Percentiles rank a stretch among this genome's conserved stretches.
These are phyloP conservation scores for Stereum hirsutum DNA, from an alignment of 1,284 basidiomycete genomes.

Conservation along the genomic window DNA sequence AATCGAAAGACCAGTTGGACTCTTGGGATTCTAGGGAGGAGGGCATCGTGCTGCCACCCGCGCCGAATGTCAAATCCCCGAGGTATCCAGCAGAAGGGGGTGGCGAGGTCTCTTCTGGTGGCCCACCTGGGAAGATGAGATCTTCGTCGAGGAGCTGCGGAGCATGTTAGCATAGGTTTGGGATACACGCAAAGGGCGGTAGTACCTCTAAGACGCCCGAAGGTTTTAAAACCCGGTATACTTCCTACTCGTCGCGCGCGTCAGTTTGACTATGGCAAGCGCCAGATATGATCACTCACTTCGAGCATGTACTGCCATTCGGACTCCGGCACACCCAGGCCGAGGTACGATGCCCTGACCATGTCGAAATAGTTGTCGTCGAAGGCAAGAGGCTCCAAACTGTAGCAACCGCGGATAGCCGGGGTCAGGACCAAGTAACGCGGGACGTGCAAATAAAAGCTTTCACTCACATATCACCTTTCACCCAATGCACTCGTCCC, in stretches of 20 bases:
- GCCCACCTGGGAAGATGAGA: conserved; percentile 52
- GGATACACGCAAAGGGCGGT: conserved; percentile 1
- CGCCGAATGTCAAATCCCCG: no score
- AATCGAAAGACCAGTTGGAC: not conserved
- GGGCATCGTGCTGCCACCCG: no score
- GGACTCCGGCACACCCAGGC: conserved; percentile 9
- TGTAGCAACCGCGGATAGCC: not conserved
- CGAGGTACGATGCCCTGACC: conserved; percentile 9
- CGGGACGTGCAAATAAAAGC: not conserved
- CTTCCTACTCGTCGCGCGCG: no score
- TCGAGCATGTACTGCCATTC: conserved; percentile 11
- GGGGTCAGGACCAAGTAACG: not conserved
- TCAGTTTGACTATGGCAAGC: no score
- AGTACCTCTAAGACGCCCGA: conserved; percentile 56
- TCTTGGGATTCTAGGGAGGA: not conserved
- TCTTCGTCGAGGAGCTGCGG: conserved; percentile 62
- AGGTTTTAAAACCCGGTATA: conserved; percentile 50
- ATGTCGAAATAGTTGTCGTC: conserved; percentile 9
- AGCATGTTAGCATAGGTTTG: conserved; percentile 6
- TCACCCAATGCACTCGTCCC: conserved; percentile 51
- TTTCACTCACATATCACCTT: conserved; percentile 34
- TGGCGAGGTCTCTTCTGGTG: conserved; percentile 11
- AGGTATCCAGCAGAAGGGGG: not conserved
- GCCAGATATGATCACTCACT: not conserved
- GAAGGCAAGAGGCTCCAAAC: conserved; percentile 2